Base-by-base conservation (phyloP, 805 yeast species). In the Candida germanica region DNA sequence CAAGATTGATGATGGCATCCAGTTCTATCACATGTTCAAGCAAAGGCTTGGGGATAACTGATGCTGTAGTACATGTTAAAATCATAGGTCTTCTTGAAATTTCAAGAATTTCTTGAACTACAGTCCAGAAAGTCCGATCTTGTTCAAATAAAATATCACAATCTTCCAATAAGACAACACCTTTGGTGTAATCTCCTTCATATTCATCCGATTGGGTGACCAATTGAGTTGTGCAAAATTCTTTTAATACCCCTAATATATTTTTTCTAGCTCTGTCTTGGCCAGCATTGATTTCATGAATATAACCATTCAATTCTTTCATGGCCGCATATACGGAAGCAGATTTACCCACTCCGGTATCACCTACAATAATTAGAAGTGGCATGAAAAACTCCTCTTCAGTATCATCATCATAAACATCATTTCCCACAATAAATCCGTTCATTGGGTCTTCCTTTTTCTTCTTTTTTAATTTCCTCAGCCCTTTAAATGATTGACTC, bases 51-150 rank as follows among this genome's bases (percentile, higher is more conserved):
- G 88, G 88, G 5, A 82, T 56, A 22, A 57, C 62, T 7, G 53
- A 50, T 2, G 63, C 36, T 42, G 76, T 77, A 6, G 69, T 61
- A 50, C 89, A 83, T 0, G 88, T 81, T 10, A 87, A 43, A 1
- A 85, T 69, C 0, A 87, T 70, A 0, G 95, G 95, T 36, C 89
- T 61, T 45, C 86, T 66, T 0, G 87, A 71, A 12, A 73, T 69
- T 24, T 68, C 66, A 26, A 87, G 57, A 10, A 86, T 67, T 32
- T 77, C 80, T 30, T 73, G 75, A 2, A 87, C 69, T 2, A 82
- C 78, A 1, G 69, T 51, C 96, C 97, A 93, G 52, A 91, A 89
- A 2, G 79, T 78, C 38, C 74, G 77, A 49, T 93, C 98, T 21
- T 75, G 78, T 36, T 78, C 87, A 49, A 83, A 87, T 13, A 89